Conservation (phyloP, 2,329 filamentous ascomycete species). For the Exophiala sp. region DNA sequence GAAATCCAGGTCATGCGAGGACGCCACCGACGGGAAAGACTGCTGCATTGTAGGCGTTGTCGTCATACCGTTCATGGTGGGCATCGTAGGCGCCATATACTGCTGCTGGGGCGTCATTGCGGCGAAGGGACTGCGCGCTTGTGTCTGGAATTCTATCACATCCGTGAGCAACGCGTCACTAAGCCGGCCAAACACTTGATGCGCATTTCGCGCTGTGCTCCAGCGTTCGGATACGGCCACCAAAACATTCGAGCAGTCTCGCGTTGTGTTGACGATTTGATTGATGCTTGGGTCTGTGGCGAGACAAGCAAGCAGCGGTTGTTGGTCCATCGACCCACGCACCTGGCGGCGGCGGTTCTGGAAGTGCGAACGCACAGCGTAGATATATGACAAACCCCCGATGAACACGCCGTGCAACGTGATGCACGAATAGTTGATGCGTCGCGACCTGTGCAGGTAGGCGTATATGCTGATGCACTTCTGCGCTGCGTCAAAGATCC, state of each 20-base stretch:
- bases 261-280: constrained; percentile 43
- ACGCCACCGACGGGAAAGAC: background rate
- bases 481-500: constrained; percentile 40
- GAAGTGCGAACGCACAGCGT: constrained; percentile 42
- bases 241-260: constrained; percentile 45
- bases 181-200: constrained; percentile 43
- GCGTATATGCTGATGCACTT: constrained; percentile 44
- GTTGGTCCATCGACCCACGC: constrained; percentile 7
- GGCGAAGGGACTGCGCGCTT: background rate
- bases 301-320: constrained; percentile 24
- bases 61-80: background rate
- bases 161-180: constrained; percentile 44
- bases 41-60: background rate
- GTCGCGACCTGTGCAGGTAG: constrained; percentile 42
- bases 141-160: constrained; percentile 34
- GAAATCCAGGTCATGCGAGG: background rate
- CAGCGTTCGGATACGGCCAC: constrained; percentile 46
- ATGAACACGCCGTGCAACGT: constrained; percentile 50
- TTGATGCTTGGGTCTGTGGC: constrained; percentile 37
- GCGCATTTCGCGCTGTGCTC: constrained; percentile 39
- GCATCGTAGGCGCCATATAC: background rate
- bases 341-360: constrained; percentile 29
- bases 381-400: constrained; percentile 45
- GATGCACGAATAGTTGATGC: constrained; percentile 49
- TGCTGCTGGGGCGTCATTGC: background rate